phyloP scores from a whole-genome alignment of 305 asterid genomes.

The Plantago rigida region DNA sequence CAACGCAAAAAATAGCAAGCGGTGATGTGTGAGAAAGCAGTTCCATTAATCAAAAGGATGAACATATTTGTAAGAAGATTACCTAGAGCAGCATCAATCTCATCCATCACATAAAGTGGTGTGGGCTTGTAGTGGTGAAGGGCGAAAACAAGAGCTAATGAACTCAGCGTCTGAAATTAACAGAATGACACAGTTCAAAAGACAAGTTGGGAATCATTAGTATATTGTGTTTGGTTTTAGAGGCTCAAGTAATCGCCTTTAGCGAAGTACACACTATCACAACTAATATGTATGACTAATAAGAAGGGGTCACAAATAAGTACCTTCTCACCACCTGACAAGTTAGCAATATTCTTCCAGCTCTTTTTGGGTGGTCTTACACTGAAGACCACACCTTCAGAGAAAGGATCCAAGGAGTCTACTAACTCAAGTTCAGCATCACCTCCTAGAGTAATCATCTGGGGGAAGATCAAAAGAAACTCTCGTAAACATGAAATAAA shows the following conservation, averaged over 20 bases:
- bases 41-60: neutral
- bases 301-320: too few relatives aligned
- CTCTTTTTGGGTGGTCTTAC: slow-evolving; percentile 98
- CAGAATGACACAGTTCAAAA: neutral
- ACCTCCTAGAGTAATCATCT: slow-evolving; percentile 99
- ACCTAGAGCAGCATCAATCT: slow-evolving; percentile 93
- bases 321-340: slow-evolving; percentile 99
- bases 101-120: slow-evolving; percentile 92
- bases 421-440: slow-evolving; percentile 95
- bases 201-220: neutral
- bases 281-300: too few relatives aligned
- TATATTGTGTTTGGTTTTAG: slow-evolving; percentile 4
- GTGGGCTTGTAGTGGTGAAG: slow-evolving; percentile 99
- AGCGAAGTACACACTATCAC: neutral
- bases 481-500: slow-evolving; percentile 4
- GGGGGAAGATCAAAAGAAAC: slow-evolving; percentile 19
- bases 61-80: slow-evolving; percentile 8
- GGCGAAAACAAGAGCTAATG: slow-evolving; percentile 87
- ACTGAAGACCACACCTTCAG: slow-evolving; percentile 96
- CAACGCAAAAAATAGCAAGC: neutral
- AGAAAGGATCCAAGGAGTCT: slow-evolving; percentile 94
- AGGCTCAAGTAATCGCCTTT: neutral
- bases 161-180: slow-evolving; percentile 73
- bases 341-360: slow-evolving; percentile 94
- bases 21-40: slow-evolving; percentile 7